Percentiles rank a stretch among this genome's conserved stretches.
Evolutionary conservation across 495 filamentous ascomycete species (phyloP).

Genomic region (Schizothecium vesticola): DNA sequence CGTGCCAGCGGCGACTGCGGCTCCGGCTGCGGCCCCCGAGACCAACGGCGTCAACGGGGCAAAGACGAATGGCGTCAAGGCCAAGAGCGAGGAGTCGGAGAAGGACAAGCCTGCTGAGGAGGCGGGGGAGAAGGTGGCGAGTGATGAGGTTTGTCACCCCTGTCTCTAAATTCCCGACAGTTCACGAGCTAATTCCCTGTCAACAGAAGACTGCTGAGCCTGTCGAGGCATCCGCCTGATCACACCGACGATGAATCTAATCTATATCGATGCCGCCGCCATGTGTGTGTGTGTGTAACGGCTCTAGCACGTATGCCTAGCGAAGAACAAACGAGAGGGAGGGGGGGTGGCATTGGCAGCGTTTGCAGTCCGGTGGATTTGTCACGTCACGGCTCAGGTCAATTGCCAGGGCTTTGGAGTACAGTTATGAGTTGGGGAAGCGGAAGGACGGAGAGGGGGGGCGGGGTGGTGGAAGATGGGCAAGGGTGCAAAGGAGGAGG

Average conservation of each 20-base stretch:
- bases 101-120: slow-evolving; percentile 26
- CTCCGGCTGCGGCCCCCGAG: slow-evolving; percentile 19
- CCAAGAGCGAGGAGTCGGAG: slow-evolving; percentile 32
- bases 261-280: neutral
- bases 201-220: slow-evolving; percentile 21
- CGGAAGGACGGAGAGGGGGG: neutral
- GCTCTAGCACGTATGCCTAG: neutral
- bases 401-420: neutral
- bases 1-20: slow-evolving; percentile 7
- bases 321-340: neutral
- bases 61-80: slow-evolving; percentile 40
- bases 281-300: neutral
- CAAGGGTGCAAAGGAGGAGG: neutral
- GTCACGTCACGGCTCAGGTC: neutral
- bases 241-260: neutral
- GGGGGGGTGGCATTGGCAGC: neutral
- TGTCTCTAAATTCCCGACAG: neutral
- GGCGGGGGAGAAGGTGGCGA: slow-evolving; percentile 20
- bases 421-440: neutral
- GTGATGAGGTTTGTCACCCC: neutral
- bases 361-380: neutral
- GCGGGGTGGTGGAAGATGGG: neutral
- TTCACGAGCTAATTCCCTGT: neutral
- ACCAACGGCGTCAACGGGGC: slow-evolving; percentile 6
- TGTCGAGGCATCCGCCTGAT: slow-evolving; percentile 24